Conservation (phyloP, 1,139 yeast genomes). For the Diutina catenulata region DNA sequence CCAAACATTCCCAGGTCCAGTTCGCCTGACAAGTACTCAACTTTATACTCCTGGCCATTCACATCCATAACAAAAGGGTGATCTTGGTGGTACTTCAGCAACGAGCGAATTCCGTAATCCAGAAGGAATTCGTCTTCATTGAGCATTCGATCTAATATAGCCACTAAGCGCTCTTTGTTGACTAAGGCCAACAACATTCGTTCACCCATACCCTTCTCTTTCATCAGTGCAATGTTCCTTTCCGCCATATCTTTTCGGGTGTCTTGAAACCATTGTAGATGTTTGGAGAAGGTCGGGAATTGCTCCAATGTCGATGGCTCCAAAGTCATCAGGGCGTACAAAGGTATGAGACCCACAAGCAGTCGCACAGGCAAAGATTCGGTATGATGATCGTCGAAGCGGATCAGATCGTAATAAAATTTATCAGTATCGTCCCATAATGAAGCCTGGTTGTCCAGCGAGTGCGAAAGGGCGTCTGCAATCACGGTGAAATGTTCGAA, state of each 20-base stretch:
- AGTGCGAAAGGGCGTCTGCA: constrained; percentile 90
- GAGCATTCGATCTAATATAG: constrained; percentile 71
- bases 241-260: constrained; percentile 65
- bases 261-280: constrained; percentile 78
- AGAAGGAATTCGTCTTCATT: constrained; percentile 86
- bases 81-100: constrained; percentile 79
- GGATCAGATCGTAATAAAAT: constrained; percentile 87
- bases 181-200: constrained; percentile 75
- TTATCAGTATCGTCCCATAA: constrained; percentile 88
- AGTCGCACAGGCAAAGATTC: constrained; percentile 81
- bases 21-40: constrained; percentile 83
- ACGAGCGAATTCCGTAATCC: constrained; percentile 78
- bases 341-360: constrained; percentile 84
- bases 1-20: constrained; percentile 94
- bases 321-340: constrained; percentile 81
- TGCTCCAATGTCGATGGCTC: constrained; percentile 75
- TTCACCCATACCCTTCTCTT: constrained; percentile 76
- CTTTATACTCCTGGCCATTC: constrained; percentile 62
- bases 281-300: constrained; percentile 76
- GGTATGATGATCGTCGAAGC: constrained; percentile 58
- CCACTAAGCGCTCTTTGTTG: constrained; percentile 64
- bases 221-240: constrained; percentile 85
- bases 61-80: constrained; percentile 85
- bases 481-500: constrained; percentile 88
- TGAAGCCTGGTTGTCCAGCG: constrained; percentile 43